These are phyloP conservation scores for Leucocoprinus leucothites DNA, from an alignment of 768 basidiomycete genomes.

Conservation along the genomic window DNA sequence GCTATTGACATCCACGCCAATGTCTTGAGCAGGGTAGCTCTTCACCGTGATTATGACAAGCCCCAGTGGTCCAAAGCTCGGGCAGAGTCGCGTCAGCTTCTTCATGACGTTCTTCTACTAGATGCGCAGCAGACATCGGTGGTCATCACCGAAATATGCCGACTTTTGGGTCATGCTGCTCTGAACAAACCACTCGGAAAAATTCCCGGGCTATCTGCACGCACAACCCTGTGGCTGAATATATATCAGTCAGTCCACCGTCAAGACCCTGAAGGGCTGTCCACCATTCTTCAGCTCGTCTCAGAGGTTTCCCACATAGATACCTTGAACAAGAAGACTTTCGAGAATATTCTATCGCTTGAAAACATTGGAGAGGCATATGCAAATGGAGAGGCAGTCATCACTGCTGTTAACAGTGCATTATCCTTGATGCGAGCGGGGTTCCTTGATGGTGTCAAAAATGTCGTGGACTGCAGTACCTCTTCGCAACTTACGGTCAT, in stretches of 20 bases:
- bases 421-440: constrained; percentile 56
- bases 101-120: constrained; percentile 26
- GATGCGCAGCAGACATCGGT: constrained; percentile 30
- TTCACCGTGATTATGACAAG: constrained; percentile 28
- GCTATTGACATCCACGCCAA: constrained; percentile 39
- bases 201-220: constrained; percentile 39
- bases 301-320: constrained; percentile 68
- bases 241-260: constrained; percentile 58
- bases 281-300: constrained; percentile 54
- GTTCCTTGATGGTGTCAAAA: constrained; percentile 59
- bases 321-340: constrained; percentile 50
- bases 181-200: constrained; percentile 13
- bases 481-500: constrained; percentile 51
- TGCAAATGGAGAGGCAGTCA: constrained; percentile 32
- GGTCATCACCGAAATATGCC: constrained; percentile 30
- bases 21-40: constrained; percentile 34
- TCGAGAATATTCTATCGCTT: constrained; percentile 20
- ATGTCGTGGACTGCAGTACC: constrained; percentile 60
- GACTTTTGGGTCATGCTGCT: constrained; percentile 23
- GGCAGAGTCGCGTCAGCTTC: constrained; percentile 29
- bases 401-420: constrained; percentile 56
- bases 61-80: constrained; percentile 34
- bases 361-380: constrained; percentile 23
- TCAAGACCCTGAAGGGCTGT: constrained; percentile 56
- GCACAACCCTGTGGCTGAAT: constrained; percentile 65